Base-by-base conservation (phyloP, 2,329 filamentous ascomycete species). In the Acrocalymma vagum region DNA sequence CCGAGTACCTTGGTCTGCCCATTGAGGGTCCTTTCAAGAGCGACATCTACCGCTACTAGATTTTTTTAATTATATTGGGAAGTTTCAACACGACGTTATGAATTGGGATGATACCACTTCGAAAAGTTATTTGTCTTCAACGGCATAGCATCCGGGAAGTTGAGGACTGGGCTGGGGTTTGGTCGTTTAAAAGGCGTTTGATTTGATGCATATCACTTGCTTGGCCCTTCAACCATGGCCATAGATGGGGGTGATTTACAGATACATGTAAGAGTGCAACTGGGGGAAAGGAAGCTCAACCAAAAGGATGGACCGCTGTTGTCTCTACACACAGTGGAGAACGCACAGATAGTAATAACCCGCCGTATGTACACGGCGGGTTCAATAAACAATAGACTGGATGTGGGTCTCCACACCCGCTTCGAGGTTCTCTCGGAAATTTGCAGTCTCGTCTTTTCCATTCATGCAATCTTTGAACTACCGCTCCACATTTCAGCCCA, bases 11-110 rank as follows among this genome's bases (percentile, higher is more conserved):
- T 71, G 85, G 90, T 65, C 82, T 99, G 60, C 82, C 85, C 47
- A 70, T 84, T 54, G 87, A 92, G 80, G 94, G 94, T 72, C 94
- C 94, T 65, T 99, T 83, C 88, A 99, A 99, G 90, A 81, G 80
- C 76, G 93, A 97, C 62, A 89, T 92, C 83, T 92, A 89, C 72
- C 68, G 68, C 45, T 71, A 71, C 64, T 71, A 71, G 63, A 64
- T 60, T 62, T 63, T 39, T 62, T 65, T 60, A 30, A 45, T 42
- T 51, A 46, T 45, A 35, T 56, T 57, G 48, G 43, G 53, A 60
- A 58, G 63, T 71, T 75, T 75, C 77, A 80, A 80, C 77, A 81
- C 76, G 76, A 78, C 75, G 69, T 79, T 75, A 83, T 77, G 79
- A 82, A 75, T 58, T 66, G 58, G 63, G 76, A 82, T 78, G 79